phyloP scores from a whole-genome alignment of 345 rosid species.

The Salix suchowensis region DNA sequence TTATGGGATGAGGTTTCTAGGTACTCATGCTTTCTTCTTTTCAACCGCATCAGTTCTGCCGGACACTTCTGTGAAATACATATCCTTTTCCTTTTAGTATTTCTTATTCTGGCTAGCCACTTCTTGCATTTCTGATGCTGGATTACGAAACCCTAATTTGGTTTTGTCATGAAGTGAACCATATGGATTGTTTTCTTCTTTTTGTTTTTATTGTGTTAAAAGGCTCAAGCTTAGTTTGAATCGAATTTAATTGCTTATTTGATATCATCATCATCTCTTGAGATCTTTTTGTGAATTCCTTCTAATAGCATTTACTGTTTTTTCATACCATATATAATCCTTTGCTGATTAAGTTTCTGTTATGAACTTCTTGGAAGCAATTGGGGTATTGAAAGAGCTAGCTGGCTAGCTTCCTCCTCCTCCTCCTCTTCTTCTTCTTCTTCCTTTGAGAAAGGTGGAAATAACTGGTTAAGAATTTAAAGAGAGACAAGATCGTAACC shows the following conservation, averaged over 20 bases:
- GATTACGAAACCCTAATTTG: conserved; percentile 14
- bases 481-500: neutral
- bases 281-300: neutral
- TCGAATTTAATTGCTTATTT: neutral
- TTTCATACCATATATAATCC: neutral
- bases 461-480: neutral
- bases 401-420: neutral
- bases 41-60: neutral
- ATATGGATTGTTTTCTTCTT: neutral
- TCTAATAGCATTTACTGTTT: neutral
- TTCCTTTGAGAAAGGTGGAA: neutral
- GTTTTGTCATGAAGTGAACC: neutral
- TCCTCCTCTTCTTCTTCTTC: neutral
- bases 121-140: neutral
- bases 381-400: neutral
- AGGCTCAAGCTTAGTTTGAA: neutral
- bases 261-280: neutral
- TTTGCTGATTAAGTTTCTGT: neutral
- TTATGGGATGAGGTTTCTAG: conserved; percentile 97
- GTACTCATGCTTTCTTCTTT: conserved; percentile 28
- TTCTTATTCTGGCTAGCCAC: neutral
- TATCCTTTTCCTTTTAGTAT: neutral
- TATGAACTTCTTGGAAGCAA: neutral
- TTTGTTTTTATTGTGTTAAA: neutral
- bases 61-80: neutral